Evolutionary conservation across 768 basidiomycete genomes (phyloP), one percentile per base, ranked within the genome.

Genomic region (Lanmaoa rubissima): DNA sequence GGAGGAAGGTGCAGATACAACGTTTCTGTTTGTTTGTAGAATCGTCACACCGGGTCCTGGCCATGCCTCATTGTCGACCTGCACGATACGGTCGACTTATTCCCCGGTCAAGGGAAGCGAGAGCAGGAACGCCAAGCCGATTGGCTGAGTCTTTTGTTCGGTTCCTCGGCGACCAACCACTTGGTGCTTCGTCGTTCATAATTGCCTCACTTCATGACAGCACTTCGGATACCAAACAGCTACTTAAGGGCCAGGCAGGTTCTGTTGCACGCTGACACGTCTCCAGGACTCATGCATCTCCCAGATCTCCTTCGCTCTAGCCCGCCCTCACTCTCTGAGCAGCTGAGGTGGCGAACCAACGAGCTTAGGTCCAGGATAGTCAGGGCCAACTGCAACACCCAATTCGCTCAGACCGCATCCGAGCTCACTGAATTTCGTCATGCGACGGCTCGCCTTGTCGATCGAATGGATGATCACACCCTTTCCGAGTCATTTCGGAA

Each of bases 401-500:
- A 51, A 14, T 62, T 62, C 26, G 44, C 35, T 51, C 52, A 26
- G 39, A 55, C 45, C 1, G 42, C 59, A 16, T 26, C 45, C 16
- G 48, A 62, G 26, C 60, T 62, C 13, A 0, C 28, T 5, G 36
- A 38, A 21, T 62, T 61, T 32, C 60, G 40, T 39, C 21, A n/a
- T 50, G 48, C 14, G 12, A 44, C 41, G 2, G 31, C 49, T 3
- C 21, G 46, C 16, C 19, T 21, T 31, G 19, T 55, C 21, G 41
- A 56, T 40, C 21, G n/a, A 21, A 40, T 31, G 34, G 41, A 53
- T 4, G 46, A 53, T 28, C 42, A 24, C 8, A 5, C 24, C 19
- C 52, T 61, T 28, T 58, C 38, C 17, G 31, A 61, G 2, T 16
- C 39, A 5, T 66, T 61, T 36, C 62, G 31, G 13, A 28, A 44